Percentiles rank a stretch among this genome's conserved stretches.
phyloP scores from a whole-genome alignment of 1,284 basidiomycete genomes.

The Phylloboletellus chloephorus region DNA sequence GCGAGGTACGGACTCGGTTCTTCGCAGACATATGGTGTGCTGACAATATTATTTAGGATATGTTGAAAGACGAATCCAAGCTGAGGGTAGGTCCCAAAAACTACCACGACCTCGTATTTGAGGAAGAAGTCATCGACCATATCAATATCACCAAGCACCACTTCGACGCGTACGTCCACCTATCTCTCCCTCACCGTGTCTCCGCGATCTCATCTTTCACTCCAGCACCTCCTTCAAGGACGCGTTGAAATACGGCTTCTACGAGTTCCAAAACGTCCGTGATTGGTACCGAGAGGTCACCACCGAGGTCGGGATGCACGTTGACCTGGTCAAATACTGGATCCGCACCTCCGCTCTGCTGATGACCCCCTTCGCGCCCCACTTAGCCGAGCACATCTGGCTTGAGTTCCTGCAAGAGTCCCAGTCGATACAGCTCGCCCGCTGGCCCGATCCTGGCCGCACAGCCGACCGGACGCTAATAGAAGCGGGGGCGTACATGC shows the following conservation, averaged over 20 bases:
- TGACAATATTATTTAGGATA: slow-evolving; percentile 51
- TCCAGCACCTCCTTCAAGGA: slow-evolving; percentile 90
- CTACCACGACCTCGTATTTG: slow-evolving; percentile 86
- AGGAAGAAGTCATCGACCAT: slow-evolving; percentile 86
- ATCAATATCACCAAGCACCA: slow-evolving; percentile 76
- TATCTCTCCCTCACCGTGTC: not conserved
- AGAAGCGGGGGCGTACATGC: slow-evolving; percentile 81
- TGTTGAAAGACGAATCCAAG: slow-evolving; percentile 60
- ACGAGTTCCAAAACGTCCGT: slow-evolving; percentile 87
- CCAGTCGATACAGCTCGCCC: slow-evolving; percentile 76
- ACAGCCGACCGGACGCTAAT: slow-evolving; percentile 59
- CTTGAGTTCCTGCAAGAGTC: slow-evolving; percentile 67
- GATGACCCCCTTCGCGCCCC: slow-evolving; percentile 87
- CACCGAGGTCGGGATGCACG: slow-evolving; percentile 86
- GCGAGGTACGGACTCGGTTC: slow-evolving; percentile 55
- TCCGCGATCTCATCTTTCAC: slow-evolving; percentile 2
- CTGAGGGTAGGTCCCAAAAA: slow-evolving; percentile 67
- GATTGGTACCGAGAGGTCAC: slow-evolving; percentile 98
- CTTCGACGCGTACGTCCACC: slow-evolving; percentile 68
- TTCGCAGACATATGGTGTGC: not conserved
- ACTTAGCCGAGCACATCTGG: slow-evolving; percentile 95
- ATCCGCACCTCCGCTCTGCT: slow-evolving; percentile 78
- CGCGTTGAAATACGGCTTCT: slow-evolving; percentile 93
- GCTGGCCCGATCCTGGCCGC: slow-evolving; percentile 65
- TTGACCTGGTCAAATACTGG: slow-evolving; percentile 74